A percentile compares a stretch with the other conserved stretches of the same genome.
Evolutionary conservation across 208 protist genomes (phyloP).

Genomic region (Trypanosomatidae sp.): DNA sequence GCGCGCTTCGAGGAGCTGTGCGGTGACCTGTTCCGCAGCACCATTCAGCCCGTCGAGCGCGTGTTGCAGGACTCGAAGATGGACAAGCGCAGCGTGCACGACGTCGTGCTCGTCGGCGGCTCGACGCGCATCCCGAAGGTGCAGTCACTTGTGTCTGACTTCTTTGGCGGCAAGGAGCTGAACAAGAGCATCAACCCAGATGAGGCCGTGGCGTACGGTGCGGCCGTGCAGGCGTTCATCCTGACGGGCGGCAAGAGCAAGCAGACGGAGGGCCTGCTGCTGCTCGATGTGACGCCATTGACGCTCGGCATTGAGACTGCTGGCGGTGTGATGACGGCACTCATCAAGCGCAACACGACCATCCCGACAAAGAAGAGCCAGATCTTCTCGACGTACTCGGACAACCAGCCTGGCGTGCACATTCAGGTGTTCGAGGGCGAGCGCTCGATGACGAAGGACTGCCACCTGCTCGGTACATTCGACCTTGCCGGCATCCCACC

Average conservation of each 20-base stretch:
- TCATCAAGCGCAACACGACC: slow-evolving; percentile 81
- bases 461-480: slow-evolving; percentile 93
- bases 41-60: slow-evolving; percentile 70
- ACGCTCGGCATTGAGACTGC: slow-evolving; percentile 89
- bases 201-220: slow-evolving; percentile 90
- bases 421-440: slow-evolving; percentile 93
- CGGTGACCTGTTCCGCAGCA: slow-evolving; percentile 78
- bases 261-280: slow-evolving; percentile 63
- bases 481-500: slow-evolving; percentile 78
- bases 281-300: slow-evolving; percentile 89
- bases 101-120: slow-evolving; percentile 94
- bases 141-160: slow-evolving; percentile 91
- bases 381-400: slow-evolving; percentile 78
- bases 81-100: slow-evolving; percentile 76
- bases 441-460: slow-evolving; percentile 82
- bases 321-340: slow-evolving; percentile 93
- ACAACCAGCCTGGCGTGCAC: slow-evolving; percentile 84
- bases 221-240: slow-evolving; percentile 95
- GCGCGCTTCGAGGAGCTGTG: slow-evolving; percentile 97
- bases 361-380: slow-evolving; percentile 79
- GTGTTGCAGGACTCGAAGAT: slow-evolving; percentile 86
- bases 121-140: slow-evolving; percentile 98
- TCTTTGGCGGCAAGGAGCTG: slow-evolving; percentile 92
- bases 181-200: slow-evolving; percentile 91
- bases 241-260: slow-evolving; percentile 59